These are phyloP conservation scores for Chrysochromulina tobinii DNA, from an alignment of 78 protist species.

Conservation along the genomic window DNA sequence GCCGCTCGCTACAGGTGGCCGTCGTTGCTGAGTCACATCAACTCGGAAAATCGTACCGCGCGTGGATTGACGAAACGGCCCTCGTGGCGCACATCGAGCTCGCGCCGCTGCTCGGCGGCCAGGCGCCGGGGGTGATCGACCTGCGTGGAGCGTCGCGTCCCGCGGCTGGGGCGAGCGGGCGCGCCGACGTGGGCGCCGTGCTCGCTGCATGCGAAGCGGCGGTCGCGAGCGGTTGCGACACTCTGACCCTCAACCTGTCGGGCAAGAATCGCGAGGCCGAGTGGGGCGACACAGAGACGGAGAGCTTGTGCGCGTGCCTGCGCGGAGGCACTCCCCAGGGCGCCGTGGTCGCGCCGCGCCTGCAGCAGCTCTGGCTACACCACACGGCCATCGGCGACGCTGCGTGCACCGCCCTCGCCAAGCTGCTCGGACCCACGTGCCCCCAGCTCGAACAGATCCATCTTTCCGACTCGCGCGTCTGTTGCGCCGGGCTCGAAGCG, in stretches of 20 bases:
- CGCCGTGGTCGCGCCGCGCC: not conserved
- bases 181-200: not conserved
- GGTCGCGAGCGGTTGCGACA: not conserved
- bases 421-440: not conserved
- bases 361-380: not conserved
- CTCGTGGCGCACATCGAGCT: not conserved
- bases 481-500: not conserved
- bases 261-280: not conserved
- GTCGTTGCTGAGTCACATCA: not conserved
- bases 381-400: not conserved
- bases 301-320: not conserved
- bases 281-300: not conserved
- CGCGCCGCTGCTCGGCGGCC: not conserved
- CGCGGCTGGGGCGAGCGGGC: not conserved
- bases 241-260: constrained; percentile 6
- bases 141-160: not conserved
- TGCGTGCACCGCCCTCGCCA: not conserved
- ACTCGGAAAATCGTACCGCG: not conserved
- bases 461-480: not conserved
- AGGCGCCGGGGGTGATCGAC: not conserved
- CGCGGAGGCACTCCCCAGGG: too few species aligned
- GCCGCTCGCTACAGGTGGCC: not conserved
- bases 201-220: not conserved
- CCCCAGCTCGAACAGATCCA: not conserved
- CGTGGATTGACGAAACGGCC: not conserved